phyloP scores from a whole-genome alignment of 495 filamentous ascomycete species.

The Talaromyces nanjingensis region DNA sequence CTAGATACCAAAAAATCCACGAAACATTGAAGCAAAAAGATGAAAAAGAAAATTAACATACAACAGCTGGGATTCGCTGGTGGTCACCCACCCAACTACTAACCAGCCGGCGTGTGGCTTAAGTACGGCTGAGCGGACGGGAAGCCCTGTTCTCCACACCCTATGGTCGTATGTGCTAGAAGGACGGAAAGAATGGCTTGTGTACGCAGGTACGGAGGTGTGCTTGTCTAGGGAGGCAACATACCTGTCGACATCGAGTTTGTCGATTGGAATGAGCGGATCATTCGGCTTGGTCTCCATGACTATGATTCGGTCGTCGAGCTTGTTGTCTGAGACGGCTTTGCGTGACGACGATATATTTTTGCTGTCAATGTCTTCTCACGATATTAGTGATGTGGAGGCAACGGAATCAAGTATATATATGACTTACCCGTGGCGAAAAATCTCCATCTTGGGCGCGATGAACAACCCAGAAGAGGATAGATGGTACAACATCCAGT shows the following conservation, averaged over 20 bases:
- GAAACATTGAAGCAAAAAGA: not conserved
- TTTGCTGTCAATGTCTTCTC: slow-evolving; percentile 67
- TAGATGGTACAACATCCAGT: slow-evolving; percentile 91
- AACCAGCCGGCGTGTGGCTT: slow-evolving; percentile 17
- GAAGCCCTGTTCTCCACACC: slow-evolving; percentile 14
- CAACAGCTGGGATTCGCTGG: slow-evolving; percentile 30
- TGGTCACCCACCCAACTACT: slow-evolving; percentile 31
- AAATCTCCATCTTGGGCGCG: slow-evolving; percentile 64
- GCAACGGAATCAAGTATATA: not conserved
- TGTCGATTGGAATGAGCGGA: slow-evolving; percentile 49
- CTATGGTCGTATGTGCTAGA: slow-evolving; percentile 12
- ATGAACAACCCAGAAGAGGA: slow-evolving; percentile 68
- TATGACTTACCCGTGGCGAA: slow-evolving; percentile 53
- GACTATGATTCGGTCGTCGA: slow-evolving; percentile 60
- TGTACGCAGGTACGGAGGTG: not conserved
- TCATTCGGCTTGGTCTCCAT: slow-evolving; percentile 43
- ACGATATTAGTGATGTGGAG: not conserved
- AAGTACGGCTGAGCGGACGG: slow-evolving; percentile 19
- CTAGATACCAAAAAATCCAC: not conserved
- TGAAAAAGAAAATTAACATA: slow-evolving; percentile 16
- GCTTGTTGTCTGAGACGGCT: slow-evolving; percentile 57
- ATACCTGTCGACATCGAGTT: slow-evolving; percentile 45
- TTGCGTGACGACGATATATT: slow-evolving; percentile 56
- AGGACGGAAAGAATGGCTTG: not conserved
- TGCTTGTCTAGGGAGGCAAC: not conserved